phyloP scores from a whole-genome alignment of 352 stramenopile genomes.

The Globisporangium irregulare region DNA sequence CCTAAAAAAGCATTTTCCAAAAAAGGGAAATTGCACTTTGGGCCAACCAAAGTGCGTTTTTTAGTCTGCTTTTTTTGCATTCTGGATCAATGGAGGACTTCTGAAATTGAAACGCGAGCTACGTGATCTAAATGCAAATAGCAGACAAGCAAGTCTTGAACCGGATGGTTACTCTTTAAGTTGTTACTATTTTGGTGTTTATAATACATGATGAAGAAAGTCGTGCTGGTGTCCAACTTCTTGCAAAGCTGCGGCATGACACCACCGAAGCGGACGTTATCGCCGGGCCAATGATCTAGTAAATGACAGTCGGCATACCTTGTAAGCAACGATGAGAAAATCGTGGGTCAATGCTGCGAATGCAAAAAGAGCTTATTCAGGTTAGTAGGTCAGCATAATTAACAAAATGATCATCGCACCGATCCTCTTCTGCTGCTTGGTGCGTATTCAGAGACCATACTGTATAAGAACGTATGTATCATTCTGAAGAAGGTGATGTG shows the following conservation, averaged over 20 bases:
- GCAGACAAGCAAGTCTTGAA: not conserved
- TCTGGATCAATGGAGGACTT: too few species aligned
- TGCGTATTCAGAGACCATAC: not conserved
- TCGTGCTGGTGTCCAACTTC: slow-evolving; percentile 3
- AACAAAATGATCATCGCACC: slow-evolving; percentile 2
- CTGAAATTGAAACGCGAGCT: too few species aligned
- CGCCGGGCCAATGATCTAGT: not conserved
- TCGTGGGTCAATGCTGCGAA: not conserved
- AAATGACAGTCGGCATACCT: not conserved
- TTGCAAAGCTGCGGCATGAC: not conserved
- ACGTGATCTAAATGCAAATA: too few species aligned
- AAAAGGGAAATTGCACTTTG: too few species aligned
- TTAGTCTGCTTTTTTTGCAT: too few species aligned
- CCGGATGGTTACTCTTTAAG: not conserved
- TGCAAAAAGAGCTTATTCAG: not conserved
- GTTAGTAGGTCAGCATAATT: slow-evolving; percentile 1
- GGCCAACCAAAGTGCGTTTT: too few species aligned
- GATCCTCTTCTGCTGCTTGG: not conserved
- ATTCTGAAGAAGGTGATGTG: not conserved
- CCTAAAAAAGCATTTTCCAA: too few species aligned
- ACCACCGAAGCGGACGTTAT: not conserved
- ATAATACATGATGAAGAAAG: not conserved
- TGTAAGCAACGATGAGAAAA: too few species aligned
- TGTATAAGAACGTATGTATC: not conserved
- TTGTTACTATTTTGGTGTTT: not conserved